Evolutionary conservation across 768 basidiomycete species (phyloP), one percentile per base, ranked within the genome.

Genomic region (Hygrophoropsis aurantiaca): DNA sequence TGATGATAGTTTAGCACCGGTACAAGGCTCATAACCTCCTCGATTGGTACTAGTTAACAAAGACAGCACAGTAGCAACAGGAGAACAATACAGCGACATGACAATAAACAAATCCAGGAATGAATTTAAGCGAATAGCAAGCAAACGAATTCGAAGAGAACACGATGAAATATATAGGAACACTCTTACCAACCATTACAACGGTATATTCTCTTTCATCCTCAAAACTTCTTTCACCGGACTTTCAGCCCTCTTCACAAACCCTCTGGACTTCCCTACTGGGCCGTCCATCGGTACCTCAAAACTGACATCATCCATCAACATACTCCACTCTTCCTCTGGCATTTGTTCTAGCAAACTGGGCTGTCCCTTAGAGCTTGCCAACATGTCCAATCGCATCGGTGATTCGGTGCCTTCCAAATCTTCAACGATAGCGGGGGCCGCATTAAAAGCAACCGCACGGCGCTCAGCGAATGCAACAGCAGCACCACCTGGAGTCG

Each of bases 311-410:
- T 83, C 79, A 21, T 65, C 67, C 57, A 73, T 56, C 26, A 38
- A 58, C 24, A 59, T 56, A 24, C 63, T 69, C 73, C 70, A 79
- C n/a, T 75, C 74, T 40, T 79, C 78, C 52, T 81, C 80, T 21
- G 77, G 79, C 62, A 71, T 75, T 59, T 84, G 80, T 57, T 83
- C 82, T 53, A 84, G 57, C 54, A 84, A 59, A 52, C 78, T 80
- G 7, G 65, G 78, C 38, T 78, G 75, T 26, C 60, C 56, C 42
- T 66, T 71, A 46, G 54, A 53, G 35, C 61, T 57, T 58, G 57
- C 49, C 51, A 47, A 51, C 46, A 74, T 40, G 44, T 74, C 72
- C 38, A 81, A 57, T 11, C 80, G 76, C 46, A 83, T 58, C 1
- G 85, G 84, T 13, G 83, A 83, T 30, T 30, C 27, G 27, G 27